A percentile compares a stretch with the other conserved stretches of the same genome.
Evolutionary conservation across 2,329 filamentous ascomycete species (phyloP).

Genomic region (Rachicladosporium sp.): DNA sequence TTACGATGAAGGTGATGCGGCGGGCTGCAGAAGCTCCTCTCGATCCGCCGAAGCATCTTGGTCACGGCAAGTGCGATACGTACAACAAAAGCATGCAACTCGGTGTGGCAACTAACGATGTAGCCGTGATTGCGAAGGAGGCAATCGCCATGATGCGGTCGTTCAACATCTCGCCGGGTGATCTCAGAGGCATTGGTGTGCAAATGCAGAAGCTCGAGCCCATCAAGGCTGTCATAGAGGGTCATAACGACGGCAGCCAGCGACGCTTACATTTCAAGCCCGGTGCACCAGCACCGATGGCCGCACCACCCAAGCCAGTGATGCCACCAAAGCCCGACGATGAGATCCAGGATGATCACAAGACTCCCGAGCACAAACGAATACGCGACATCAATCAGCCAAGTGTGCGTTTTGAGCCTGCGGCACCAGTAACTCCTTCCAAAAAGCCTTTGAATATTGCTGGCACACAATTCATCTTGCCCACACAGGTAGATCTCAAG

Average conservation of each 20-base stretch:
- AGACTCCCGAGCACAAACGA: slow-evolving; percentile 24
- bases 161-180: slow-evolving; percentile 75
- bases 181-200: slow-evolving; percentile 82
- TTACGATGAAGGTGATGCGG: slow-evolving; percentile 93
- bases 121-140: slow-evolving; percentile 62
- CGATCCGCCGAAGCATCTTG: slow-evolving; percentile 84
- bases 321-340: slow-evolving; percentile 10
- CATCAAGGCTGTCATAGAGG: slow-evolving; percentile 49
- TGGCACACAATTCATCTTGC: slow-evolving; percentile 87
- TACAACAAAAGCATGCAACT: slow-evolving; percentile 81
- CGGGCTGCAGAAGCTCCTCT: slow-evolving; percentile 75
- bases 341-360: slow-evolving; percentile 33
- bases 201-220: slow-evolving; percentile 89
- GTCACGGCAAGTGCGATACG: slow-evolving; percentile 87
- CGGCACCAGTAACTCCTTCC: slow-evolving; percentile 33
- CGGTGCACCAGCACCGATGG: slow-evolving; percentile 15
- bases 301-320: slow-evolving; percentile 18
- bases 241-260: slow-evolving; percentile 58
- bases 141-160: slow-evolving; percentile 72
- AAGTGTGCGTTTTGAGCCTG: slow-evolving; percentile 25
- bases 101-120: slow-evolving; percentile 70
- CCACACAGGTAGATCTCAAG: slow-evolving; percentile 66
- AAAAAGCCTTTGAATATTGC: slow-evolving; percentile 62
- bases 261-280: slow-evolving; percentile 61
- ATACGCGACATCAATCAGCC: slow-evolving; percentile 17